Evolutionary conservation across 192 early-diverging fungal species (phyloP), one percentile per base, ranked within the genome.

Genomic region (Umbelopsis sp.): DNA sequence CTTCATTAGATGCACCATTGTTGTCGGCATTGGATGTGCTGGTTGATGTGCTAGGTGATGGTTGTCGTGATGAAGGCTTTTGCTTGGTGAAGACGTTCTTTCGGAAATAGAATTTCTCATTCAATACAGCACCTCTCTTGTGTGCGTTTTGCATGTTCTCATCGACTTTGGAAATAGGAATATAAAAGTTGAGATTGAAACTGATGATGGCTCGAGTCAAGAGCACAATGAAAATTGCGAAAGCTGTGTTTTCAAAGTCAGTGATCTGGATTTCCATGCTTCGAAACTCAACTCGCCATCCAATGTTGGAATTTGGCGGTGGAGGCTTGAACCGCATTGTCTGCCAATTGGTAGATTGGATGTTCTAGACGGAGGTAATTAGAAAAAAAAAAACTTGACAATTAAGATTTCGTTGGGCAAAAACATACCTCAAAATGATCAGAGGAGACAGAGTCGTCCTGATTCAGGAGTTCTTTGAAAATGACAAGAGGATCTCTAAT

Each of bases 291-390:
- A 99, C 95, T 49, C 97, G 87, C 97, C 97, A 99, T 15, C 97
- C 97, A 74, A 99, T 96, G 2, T 88, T 88, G 35, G 91, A 89
- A 65, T 89, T 88, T 13, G 94, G 95, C 37, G 97, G 92, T 13
- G 97, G 97, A 41, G 95, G 95, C 83, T 99, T 99, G 86, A 99
- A 99, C 9, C 97, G 91, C 89, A 97, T 92, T 16, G 95, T 96
- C 83, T 99, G 97, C 97, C 97, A 99, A 81, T 99, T 99, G 49
- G 97, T 99, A n/a, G 92, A 94, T 84, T 99, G 97, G 46, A 99
- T 87, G 80, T 99, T 99, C 81, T 87, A 64, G 8, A 16, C 23
- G 8, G 23, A 37, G 46, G 18, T 25, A 67, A 44, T 25, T 27
- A 48, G 35, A 23, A 53, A 33, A 37, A 18, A 22, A 18, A 22